A percentile compares a stretch with the other conserved stretches of the same genome.
These are phyloP conservation scores for Themeda triandra DNA, from an alignment of 176 grass and related monocot genomes.

Conservation along the genomic window DNA sequence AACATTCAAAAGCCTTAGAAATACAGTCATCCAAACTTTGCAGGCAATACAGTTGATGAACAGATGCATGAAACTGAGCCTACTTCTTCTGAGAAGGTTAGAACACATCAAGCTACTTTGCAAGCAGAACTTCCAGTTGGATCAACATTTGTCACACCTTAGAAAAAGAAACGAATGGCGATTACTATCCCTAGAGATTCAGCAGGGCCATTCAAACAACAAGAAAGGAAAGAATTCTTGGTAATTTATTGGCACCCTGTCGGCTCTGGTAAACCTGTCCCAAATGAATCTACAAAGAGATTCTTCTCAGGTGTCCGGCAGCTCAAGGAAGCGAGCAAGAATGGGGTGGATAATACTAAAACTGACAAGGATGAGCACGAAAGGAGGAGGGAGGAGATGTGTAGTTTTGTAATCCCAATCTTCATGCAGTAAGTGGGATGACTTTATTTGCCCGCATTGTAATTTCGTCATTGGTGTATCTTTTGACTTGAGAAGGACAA, in stretches of 20 bases:
- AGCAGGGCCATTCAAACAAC: background rate
- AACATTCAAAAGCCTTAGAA: background rate
- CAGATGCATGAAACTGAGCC: background rate
- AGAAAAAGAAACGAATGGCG: constrained; percentile 24
- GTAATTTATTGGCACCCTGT: background rate
- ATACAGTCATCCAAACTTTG: background rate
- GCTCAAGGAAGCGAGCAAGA: constrained; percentile 66
- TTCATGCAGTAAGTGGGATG: no score
- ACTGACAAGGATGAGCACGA: no score
- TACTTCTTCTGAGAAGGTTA: background rate
- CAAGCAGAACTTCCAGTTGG: background rate
- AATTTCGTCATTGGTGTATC: no score
- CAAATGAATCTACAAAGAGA: background rate
- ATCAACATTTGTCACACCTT: constrained; percentile 22
- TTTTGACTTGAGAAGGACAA: no score
- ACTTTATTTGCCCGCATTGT: no score
- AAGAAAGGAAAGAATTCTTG: background rate
- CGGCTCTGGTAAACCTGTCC: background rate
- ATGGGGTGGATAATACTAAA: constrained; percentile 33
- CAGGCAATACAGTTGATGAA: background rate
- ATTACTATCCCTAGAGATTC: background rate
- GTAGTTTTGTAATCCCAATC: no score
- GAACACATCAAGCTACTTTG: background rate
- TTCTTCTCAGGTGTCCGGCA: constrained; percentile 9
- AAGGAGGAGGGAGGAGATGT: no score